Evolutionary conservation across 2,329 filamentous ascomycete genomes (phyloP).

Genomic region (Tothia fuscella): DNA sequence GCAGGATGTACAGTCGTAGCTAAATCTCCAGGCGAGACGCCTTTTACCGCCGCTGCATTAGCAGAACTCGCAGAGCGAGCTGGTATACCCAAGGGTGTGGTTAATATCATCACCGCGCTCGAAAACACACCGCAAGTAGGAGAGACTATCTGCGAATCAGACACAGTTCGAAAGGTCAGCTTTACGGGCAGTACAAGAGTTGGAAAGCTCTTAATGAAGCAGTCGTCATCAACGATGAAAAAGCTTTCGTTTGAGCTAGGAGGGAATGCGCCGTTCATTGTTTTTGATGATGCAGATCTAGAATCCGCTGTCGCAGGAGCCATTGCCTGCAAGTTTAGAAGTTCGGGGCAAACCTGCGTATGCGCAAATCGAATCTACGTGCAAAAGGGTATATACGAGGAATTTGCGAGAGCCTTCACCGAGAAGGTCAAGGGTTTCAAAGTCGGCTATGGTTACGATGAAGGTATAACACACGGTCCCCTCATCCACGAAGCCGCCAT

Average conservation of each 20-base stretch:
- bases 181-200: conserved; percentile 71
- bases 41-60: conserved; percentile 77
- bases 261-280: conserved; percentile 91
- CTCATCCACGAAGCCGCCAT: conserved; percentile 77
- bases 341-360: conserved; percentile 91
- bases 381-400: conserved; percentile 65
- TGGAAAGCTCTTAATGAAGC: conserved; percentile 74
- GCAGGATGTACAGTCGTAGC: conserved; percentile 92
- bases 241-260: conserved; percentile 83
- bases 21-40: conserved; percentile 86
- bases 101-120: conserved; percentile 75
- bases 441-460: conserved; percentile 61
- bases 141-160: conserved; percentile 60
- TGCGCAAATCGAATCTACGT: conserved; percentile 66
- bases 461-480: conserved; percentile 65
- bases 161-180: conserved; percentile 74
- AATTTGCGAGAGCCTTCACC: conserved; percentile 56
- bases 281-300: conserved; percentile 89
- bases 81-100: conserved; percentile 78
- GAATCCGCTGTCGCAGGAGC: conserved; percentile 75
- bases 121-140: conserved; percentile 74
- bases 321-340: conserved; percentile 81
- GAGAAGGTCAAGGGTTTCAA: conserved; percentile 63
- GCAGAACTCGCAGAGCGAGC: conserved; percentile 78
- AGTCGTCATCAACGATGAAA: conserved; percentile 73